Conservation (phyloP, 306 rosid genomes). For the Biancaea sappan region DNA sequence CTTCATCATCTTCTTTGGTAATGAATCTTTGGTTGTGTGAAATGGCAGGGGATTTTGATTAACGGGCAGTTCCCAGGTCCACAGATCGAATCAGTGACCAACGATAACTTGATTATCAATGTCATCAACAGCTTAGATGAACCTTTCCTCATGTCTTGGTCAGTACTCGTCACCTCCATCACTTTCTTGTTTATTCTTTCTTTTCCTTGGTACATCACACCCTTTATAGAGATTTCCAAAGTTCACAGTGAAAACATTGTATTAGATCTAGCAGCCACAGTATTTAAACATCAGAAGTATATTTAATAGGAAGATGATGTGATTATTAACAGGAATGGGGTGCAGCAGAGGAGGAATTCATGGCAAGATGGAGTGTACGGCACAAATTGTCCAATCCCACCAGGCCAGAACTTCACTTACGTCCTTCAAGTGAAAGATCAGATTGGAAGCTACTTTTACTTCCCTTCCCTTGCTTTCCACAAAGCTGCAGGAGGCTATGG, state of each 20-base stretch:
- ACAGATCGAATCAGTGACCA: constrained; percentile 74
- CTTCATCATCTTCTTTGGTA: not conserved
- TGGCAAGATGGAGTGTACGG: constrained; percentile 96
- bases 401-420: constrained; percentile 84
- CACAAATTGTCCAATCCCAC: constrained; percentile 84
- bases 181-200: not conserved
- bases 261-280: constrained; percentile 3
- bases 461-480: constrained; percentile 83
- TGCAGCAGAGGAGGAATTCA: constrained; percentile 82
- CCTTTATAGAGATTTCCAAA: not conserved
- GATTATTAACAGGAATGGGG: constrained; percentile 67
- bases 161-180: constrained; percentile 22
- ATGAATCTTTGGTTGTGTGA: constrained; percentile 15
- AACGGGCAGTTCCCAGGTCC: constrained; percentile 96
- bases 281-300: too few relatives aligned
- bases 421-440: constrained; percentile 89
- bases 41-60: constrained; percentile 79
- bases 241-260: constrained; percentile 2
- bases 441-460: constrained; percentile 89
- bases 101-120: constrained; percentile 80
- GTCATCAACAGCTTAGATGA: constrained; percentile 82
- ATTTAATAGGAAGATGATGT: constrained; percentile 20
- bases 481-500: constrained; percentile 93
- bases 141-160: constrained; percentile 89
- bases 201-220: too few relatives aligned